Base-by-base conservation (phyloP, 2,329 filamentous ascomycete species). In the Metarhizium robertsii region DNA sequence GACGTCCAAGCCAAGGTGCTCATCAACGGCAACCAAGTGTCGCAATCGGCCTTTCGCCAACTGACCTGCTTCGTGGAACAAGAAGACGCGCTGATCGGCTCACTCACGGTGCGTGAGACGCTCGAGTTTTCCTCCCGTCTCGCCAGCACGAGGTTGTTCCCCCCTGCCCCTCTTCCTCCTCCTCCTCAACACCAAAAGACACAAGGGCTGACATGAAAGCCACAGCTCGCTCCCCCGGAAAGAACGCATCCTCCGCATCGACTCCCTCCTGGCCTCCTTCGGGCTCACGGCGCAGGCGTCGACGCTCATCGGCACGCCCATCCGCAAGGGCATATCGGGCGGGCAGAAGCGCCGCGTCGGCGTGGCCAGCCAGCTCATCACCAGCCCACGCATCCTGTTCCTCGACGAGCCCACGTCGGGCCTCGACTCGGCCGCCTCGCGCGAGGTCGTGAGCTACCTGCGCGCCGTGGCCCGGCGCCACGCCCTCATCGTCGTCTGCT, bases 371-470 rank as follows among this genome's bases (percentile, higher is more conserved):
- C 88, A 90, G 65, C 78, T 95, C 40, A 88, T 95, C 64, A 92
- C 89, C 1, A 84, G 80, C 56, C 90, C 90, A 0, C 88, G 86
- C 68, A 84, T 95, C 7, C 69, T 95, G 29, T 94, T 95, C 65
- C 72, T 95, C 36, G 88, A 94, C 65, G 89, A 94, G 69, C 89
- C 89, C 1, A 95, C 90, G 0, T 90, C 86, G 60, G 90, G 90
- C 8, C 75, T 95, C 10, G 90, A 95, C 67, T 92, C 88, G 7
- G 84, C 84, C 0, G 85, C 86, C 0, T 88, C 86, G 56, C 85
- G 76, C 60, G 88, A 95, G 68, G 87, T 95, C 25, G 83, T 92
- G 55, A 85, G 77, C 2, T 91, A 88, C 66, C 79, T 92, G 51
- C 83, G 79, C 64, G 73, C 77, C 10, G 77, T 91, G 34, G 88